Conservation (phyloP, 345 rosid genomes). For the Salix arbutifolia region DNA sequence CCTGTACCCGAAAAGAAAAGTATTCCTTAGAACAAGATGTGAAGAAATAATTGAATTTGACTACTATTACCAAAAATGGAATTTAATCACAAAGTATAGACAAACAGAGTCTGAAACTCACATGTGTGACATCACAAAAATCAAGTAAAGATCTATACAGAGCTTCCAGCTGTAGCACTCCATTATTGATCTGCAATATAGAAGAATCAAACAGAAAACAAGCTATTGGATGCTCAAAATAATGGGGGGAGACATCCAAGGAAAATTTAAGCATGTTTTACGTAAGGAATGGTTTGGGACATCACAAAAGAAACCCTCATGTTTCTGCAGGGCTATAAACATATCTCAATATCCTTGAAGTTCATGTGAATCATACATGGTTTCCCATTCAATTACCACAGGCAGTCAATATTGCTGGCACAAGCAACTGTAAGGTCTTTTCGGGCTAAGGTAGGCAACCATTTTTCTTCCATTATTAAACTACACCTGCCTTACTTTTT, state of each 20-base stretch:
- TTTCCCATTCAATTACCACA: background rate
- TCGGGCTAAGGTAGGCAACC: background rate
- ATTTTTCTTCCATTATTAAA: background rate
- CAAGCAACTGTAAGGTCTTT: background rate
- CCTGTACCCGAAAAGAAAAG: conserved; percentile 38
- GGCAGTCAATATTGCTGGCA: background rate
- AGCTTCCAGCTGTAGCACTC: conserved; percentile 52
- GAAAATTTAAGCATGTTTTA: background rate
- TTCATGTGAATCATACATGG: background rate
- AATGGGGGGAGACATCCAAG: background rate
- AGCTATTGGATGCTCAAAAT: conserved; percentile 1
- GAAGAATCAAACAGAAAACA: conserved; percentile 7
- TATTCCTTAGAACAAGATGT: conserved; percentile 2
- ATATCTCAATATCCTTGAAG: background rate
- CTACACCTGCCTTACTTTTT: background rate
- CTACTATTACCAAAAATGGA: background rate
- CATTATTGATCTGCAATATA: conserved; percentile 55
- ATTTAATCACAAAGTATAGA: background rate
- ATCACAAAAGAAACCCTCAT: background rate
- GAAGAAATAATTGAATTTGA: conserved; percentile 4
- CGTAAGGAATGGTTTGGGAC: background rate
- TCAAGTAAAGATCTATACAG: conserved; percentile 62
- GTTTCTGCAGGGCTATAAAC: background rate
- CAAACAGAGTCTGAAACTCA: conserved; percentile 29
- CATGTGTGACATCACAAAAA: conserved; percentile 60